phyloP scores from a whole-genome alignment of 1,139 yeast genomes.

The Sugiyamaella neomexicana region DNA sequence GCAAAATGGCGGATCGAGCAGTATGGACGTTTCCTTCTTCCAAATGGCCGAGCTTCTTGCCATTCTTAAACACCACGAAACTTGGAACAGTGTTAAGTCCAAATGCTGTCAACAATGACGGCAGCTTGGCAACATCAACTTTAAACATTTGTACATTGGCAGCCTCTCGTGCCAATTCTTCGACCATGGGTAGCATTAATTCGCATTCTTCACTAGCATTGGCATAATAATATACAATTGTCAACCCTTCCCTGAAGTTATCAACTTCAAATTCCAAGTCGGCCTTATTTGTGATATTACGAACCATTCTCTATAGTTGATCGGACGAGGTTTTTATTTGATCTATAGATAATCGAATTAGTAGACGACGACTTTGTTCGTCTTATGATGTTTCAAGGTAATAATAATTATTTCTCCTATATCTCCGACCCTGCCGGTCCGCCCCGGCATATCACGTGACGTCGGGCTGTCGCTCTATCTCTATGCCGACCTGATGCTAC shows the following conservation, averaged over 20 bases:
- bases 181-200: slow-evolving; percentile 17
- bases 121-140: slow-evolving; percentile 9
- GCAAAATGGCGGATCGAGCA: slow-evolving; percentile 10
- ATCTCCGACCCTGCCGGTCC: no score
- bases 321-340: not conserved
- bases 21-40: slow-evolving; percentile 2
- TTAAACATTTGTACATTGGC: slow-evolving; percentile 7
- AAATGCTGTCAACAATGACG: slow-evolving; percentile 9
- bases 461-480: no score
- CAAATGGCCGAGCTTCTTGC: slow-evolving; percentile 13
- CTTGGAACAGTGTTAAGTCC: slow-evolving; percentile 13
- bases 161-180: slow-evolving; percentile 5
- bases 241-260: slow-evolving; percentile 5
- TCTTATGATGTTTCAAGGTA: no score
- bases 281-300: not conserved
- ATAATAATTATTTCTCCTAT: no score
- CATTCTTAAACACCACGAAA: slow-evolving; percentile 14
- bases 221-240: slow-evolving; percentile 16
- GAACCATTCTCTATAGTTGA: slow-evolving; percentile 4
- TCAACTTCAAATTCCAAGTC: slow-evolving; percentile 13
- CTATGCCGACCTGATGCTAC: no score
- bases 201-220: slow-evolving; percentile 14
- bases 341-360: no score
- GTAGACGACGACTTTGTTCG: no score
- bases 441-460: no score